phyloP scores from a whole-genome alignment of 2,329 filamentous ascomycete species.

The Pseudogymnoascus sp. region DNA sequence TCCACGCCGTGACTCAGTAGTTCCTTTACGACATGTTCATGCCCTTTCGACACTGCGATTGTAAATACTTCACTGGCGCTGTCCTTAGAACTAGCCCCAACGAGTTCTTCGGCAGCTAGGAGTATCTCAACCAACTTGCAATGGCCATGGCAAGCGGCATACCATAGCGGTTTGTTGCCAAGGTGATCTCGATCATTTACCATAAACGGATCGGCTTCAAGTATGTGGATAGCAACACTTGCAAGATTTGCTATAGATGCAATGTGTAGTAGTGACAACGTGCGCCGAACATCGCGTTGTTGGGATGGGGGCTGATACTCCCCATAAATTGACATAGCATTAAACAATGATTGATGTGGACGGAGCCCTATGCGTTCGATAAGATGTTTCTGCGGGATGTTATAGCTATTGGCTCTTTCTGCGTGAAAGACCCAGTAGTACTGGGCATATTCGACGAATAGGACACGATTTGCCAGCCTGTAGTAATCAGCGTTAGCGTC shows the following conservation, averaged over 20 bases:
- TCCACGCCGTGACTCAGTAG: conserved; percentile 8
- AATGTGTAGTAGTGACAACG: conserved; percentile 12
- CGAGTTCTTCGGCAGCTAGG: conserved; percentile 12
- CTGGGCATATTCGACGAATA: neutral
- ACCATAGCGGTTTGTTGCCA: conserved; percentile 12
- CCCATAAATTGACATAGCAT: too few relatives aligned
- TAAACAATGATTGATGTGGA: neutral
- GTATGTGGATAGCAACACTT: neutral
- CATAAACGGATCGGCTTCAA: neutral
- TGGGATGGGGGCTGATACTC: too few relatives aligned
- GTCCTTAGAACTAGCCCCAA: neutral
- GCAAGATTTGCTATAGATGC: conserved; percentile 10
- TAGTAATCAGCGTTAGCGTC: too few relatives aligned
- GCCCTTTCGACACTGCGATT: neutral
- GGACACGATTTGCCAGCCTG: neutral
- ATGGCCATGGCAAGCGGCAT: conserved; percentile 11
- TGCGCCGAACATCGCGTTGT: too few relatives aligned
- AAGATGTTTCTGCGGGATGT: neutral
- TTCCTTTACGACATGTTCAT: conserved; percentile 4
- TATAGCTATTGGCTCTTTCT: conserved; percentile 7
- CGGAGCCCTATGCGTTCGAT: neutral
- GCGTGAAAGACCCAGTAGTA: conserved; percentile 12
- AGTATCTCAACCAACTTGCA: conserved; percentile 12
- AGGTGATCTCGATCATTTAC: conserved; percentile 1
- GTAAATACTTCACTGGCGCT: neutral